Conservation (phyloP, 306 rosid genomes). For the Sicyos baderoa region DNA sequence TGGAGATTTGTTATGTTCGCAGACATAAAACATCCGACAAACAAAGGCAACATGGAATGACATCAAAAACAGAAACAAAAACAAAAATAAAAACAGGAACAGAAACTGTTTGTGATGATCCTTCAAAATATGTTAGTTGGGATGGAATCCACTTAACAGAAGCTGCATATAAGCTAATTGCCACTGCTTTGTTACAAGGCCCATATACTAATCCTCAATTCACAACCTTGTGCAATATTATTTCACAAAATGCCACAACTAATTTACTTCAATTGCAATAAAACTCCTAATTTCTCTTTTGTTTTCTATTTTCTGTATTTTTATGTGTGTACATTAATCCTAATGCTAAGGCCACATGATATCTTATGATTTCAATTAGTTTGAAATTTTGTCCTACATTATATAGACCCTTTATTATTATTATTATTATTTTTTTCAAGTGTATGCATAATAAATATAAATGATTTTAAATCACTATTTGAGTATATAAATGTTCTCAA, state of each 20-base stretch:
- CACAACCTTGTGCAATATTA: background rate
- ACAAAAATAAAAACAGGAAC: too few species aligned
- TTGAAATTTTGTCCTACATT: too few species aligned
- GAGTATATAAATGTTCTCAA: too few species aligned
- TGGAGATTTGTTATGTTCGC: slow-evolving; percentile 29
- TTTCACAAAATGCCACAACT: background rate
- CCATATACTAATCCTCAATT: slow-evolving; percentile 23
- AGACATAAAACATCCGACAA: slow-evolving; percentile 26
- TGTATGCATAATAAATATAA: too few species aligned
- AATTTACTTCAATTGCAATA: background rate
- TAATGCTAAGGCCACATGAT: too few species aligned
- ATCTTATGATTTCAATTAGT: too few species aligned
- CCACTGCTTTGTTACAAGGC: slow-evolving; percentile 23
- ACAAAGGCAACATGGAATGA: slow-evolving; percentile 15
- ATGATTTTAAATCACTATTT: too few species aligned
- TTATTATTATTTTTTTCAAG: too few species aligned
- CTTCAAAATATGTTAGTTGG: slow-evolving; percentile 38
- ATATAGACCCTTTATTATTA: too few species aligned
- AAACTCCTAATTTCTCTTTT: background rate
- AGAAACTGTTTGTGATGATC: slow-evolving; percentile 33
- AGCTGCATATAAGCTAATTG: slow-evolving; percentile 19
- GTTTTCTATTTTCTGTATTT: too few species aligned
- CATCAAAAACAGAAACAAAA: too few species aligned
- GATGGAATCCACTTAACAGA: slow-evolving; percentile 32
- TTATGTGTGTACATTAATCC: too few species aligned